A percentile compares a stretch with the other conserved stretches of the same genome.
phyloP scores from a whole-genome alignment of 345 rosid genomes.

The Salix brachista region DNA sequence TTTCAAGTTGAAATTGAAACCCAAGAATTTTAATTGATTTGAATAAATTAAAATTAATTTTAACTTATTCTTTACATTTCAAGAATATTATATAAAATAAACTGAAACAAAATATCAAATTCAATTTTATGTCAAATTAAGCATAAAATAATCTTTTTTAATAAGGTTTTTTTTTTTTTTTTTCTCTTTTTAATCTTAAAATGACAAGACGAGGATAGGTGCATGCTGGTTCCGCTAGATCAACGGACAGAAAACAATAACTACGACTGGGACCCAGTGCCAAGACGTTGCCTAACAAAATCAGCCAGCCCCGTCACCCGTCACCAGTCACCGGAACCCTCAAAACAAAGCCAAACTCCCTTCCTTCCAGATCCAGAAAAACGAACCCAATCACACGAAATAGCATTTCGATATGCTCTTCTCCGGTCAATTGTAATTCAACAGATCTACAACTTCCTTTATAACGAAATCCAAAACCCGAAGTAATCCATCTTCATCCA shows the following conservation, averaged over 20 bases:
- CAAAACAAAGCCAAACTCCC: neutral
- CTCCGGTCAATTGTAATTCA: neutral
- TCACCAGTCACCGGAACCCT: neutral
- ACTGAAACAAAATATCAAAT: too few relatives aligned
- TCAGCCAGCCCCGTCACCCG: neutral
- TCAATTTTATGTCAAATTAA: too few relatives aligned
- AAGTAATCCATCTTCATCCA: neutral
- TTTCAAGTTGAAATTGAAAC: too few relatives aligned
- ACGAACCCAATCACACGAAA: neutral
- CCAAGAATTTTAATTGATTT: too few relatives aligned
- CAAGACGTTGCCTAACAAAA: neutral
- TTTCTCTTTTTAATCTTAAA: neutral
- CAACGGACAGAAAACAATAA: neutral
- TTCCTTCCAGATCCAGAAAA: neutral
- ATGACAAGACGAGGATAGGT: neutral
- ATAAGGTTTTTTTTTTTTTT: too few relatives aligned
- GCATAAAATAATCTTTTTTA: too few relatives aligned
- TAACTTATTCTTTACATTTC: too few relatives aligned
- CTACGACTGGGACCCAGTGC: neutral
- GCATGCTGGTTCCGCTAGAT: neutral
- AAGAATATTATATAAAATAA: too few relatives aligned
- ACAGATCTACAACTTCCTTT: constrained; percentile 14
- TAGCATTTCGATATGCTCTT: neutral
- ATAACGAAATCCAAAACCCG: neutral
- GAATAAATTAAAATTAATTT: too few relatives aligned